phyloP scores from a whole-genome alignment of 163 green algal genomes.

The Smithsoniella earleae region DNA sequence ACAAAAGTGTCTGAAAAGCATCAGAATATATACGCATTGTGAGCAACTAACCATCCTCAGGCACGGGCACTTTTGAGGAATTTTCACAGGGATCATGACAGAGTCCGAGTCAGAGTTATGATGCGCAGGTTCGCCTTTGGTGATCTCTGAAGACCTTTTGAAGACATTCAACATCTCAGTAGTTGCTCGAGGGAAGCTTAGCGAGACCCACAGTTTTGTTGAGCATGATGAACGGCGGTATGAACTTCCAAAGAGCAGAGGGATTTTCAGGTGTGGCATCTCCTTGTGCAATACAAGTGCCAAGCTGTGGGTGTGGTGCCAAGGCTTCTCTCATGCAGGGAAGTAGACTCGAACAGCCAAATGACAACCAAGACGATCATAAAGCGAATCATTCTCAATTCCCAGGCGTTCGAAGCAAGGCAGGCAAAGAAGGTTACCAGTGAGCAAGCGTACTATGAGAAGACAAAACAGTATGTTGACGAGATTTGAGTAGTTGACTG shows the following conservation, averaged over 20 bases:
- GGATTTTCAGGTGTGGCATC: slow-evolving; percentile 52
- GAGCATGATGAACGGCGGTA: slow-evolving; percentile 46
- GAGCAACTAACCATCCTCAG: no score
- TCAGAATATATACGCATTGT: no score
- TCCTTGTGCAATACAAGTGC: no score
- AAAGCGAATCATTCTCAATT: slow-evolving; percentile 84
- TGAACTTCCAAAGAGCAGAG: slow-evolving; percentile 38
- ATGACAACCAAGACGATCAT: slow-evolving; percentile 82
- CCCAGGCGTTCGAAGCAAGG: slow-evolving; percentile 65
- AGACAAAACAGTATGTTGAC: slow-evolving; percentile 46
- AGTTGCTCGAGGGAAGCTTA: slow-evolving; percentile 72
- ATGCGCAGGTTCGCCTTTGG: slow-evolving; percentile 51
- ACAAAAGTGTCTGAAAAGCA: no score
- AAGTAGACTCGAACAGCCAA: slow-evolving; percentile 50
- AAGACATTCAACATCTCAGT: slow-evolving; percentile 91
- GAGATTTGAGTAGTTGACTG: slow-evolving; percentile 37
- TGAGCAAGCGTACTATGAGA: slow-evolving; percentile 54
- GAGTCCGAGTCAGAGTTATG: no score
- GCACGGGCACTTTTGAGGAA: no score
- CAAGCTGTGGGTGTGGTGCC: not conserved
- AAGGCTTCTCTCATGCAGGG: slow-evolving; percentile 38
- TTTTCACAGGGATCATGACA: no score
- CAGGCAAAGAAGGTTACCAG: slow-evolving; percentile 69
- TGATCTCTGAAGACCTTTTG: slow-evolving; percentile 66
- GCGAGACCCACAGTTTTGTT: slow-evolving; percentile 53